Conservation (phyloP, 352 stramenopile species). For the Phytophthora litchii region DNA sequence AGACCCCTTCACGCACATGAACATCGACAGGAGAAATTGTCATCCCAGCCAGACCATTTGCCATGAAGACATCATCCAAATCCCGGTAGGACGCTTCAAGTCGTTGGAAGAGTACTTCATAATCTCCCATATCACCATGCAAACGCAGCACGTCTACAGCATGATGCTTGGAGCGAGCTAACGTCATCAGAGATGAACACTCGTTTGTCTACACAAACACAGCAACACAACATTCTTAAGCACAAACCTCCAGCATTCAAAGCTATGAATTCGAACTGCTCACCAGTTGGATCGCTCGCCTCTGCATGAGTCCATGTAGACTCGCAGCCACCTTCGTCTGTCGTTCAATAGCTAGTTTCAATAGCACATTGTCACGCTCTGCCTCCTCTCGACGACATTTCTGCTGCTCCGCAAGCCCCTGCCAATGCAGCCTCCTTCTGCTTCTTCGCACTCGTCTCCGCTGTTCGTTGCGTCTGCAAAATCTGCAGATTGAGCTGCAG, state of each 20-base stretch:
- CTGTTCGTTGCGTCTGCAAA: conserved; percentile 6
- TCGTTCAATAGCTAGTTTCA: conserved; percentile 40
- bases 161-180: background rate
- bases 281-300: conserved; percentile 17
- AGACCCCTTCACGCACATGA: conserved; percentile 19
- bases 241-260: background rate
- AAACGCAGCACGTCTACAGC: conserved; percentile 11
- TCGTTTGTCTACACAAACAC: conserved; percentile 11
- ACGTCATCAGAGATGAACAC: conserved; percentile 14
- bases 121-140: conserved; percentile 14
- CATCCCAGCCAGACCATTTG: conserved; percentile 25
- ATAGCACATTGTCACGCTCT: conserved; percentile 32
- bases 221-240: background rate
- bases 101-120: conserved; percentile 20
- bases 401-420: conserved; percentile 27
- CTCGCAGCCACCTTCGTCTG: conserved; percentile 45
- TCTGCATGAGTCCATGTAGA: conserved; percentile 41
- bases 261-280: background rate
- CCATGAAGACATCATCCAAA: conserved; percentile 23
- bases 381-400: conserved; percentile 14
- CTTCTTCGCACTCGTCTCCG: conserved; percentile 3
- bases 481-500: conserved; percentile 35
- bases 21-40: conserved; percentile 15
- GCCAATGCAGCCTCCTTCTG: conserved; percentile 1
- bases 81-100: conserved; percentile 15